Evolutionary conservation across 202 grass and related monocot species (phyloP).

Genomic region (Carex sylvatica): DNA sequence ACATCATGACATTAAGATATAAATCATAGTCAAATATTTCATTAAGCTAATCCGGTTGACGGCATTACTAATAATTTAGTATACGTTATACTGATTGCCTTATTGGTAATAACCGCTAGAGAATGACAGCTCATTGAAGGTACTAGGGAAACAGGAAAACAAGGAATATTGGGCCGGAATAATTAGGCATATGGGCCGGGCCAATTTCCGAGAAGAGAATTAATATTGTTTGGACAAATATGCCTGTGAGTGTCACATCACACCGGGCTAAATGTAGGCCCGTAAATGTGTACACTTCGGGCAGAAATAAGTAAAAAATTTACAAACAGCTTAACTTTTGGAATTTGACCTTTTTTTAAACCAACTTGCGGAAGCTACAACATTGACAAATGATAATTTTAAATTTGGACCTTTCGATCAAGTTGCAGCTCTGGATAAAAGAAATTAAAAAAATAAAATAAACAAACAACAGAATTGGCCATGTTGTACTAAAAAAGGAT

Average conservation of each 20-base stretch:
- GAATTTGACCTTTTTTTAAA: background rate
- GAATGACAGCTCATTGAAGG: too few relatives aligned
- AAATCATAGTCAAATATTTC: background rate
- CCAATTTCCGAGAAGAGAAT: too few relatives aligned
- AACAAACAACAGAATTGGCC: too few relatives aligned
- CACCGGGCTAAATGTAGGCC: background rate
- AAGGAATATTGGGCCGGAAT: background rate
- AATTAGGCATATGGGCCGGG: background rate
- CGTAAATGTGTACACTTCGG: background rate
- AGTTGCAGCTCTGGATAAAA: too few relatives aligned
- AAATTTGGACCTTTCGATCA: too few relatives aligned
- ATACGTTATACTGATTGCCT: too few relatives aligned
- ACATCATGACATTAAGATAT: background rate
- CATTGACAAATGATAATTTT: too few relatives aligned
- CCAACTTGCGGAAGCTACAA: background rate
- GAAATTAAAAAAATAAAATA: too few relatives aligned
- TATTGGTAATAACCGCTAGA: too few relatives aligned
- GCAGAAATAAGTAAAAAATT: background rate
- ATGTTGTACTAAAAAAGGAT: too few relatives aligned
- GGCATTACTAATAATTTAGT: background rate
- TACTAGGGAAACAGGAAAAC: background rate
- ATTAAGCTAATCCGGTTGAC: background rate
- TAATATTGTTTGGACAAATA: too few relatives aligned
- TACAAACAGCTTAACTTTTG: background rate
- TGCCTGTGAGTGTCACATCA: background rate